phyloP scores from a whole-genome alignment of 305 asterid species.

The Stenogyne calaminthoides region DNA sequence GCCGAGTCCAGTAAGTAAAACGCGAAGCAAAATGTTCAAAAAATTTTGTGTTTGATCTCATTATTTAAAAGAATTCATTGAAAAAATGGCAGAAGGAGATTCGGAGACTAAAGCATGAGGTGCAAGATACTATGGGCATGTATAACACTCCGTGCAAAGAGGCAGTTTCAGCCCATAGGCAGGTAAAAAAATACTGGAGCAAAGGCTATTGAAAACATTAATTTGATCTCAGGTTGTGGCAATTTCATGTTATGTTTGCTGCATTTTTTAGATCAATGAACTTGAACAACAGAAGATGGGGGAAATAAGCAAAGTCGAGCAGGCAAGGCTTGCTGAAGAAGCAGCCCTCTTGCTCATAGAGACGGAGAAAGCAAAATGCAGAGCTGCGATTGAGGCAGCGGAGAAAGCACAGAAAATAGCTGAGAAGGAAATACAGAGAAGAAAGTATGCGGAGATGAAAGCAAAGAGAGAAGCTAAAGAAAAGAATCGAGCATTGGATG shows the following conservation, averaged over 20 bases:
- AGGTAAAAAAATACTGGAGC: conserved; percentile 20
- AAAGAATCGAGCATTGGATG: conserved; percentile 52
- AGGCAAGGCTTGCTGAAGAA: conserved; percentile 55
- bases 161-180: conserved; percentile 47
- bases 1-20: conserved; percentile 39
- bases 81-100: conserved; percentile 40
- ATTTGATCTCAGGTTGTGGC: background rate
- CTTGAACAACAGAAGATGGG: conserved; percentile 46
- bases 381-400: conserved; percentile 78
- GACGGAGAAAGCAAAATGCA: conserved; percentile 68
- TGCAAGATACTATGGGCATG: conserved; percentile 70
- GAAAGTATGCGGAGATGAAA: conserved; percentile 55
- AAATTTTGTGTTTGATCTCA: background rate
- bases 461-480: conserved; percentile 56
- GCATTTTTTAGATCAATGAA: conserved; percentile 46
- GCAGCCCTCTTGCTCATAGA: conserved; percentile 57
- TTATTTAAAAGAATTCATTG: background rate
- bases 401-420: conserved; percentile 73
- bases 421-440: conserved; percentile 57
- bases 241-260: background rate
- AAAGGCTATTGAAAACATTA: background rate
- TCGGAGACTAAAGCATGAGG: conserved; percentile 56
- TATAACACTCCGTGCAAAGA: conserved; percentile 76
- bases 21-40: background rate
- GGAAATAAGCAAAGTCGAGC: conserved; percentile 49